These are phyloP conservation scores for Aquanectria penicillioides DNA, from an alignment of 2,329 filamentous ascomycete species.

Conservation along the genomic window DNA sequence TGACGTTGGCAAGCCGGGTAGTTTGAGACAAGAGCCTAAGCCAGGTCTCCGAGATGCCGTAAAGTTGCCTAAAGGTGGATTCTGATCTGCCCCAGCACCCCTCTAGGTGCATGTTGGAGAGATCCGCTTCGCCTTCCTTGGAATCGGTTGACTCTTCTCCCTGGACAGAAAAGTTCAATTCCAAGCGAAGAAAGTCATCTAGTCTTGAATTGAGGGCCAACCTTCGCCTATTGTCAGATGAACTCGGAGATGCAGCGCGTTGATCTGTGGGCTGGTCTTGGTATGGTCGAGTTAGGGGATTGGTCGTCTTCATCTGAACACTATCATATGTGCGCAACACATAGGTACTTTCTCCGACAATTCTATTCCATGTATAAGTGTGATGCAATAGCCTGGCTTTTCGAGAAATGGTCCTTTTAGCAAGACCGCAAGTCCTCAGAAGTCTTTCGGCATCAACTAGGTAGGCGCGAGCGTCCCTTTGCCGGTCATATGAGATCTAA, in stretches of 20 bases:
- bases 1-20: constrained; percentile 8
- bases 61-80: constrained; percentile 7
- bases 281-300: neutral
- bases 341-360: constrained; percentile 21
- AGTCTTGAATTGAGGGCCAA: neutral
- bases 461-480: neutral
- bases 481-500: neutral
- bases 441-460: neutral
- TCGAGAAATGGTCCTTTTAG: constrained; percentile 16
- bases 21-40: constrained; percentile 23
- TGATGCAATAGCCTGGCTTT: constrained; percentile 19
- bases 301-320: neutral
- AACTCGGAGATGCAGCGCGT: too few relatives aligned
- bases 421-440: constrained; percentile 1
- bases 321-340: neutral
- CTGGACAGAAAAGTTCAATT: neutral
- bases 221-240: neutral
- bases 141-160: neutral
- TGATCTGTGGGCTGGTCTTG: neutral
- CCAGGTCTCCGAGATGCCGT: constrained; percentile 19
- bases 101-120: neutral
- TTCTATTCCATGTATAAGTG: constrained; percentile 18
- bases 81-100: constrained; percentile 2
- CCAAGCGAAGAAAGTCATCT: constrained; percentile 2
- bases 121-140: neutral